Evolutionary conservation across 345 rosid genomes (phyloP).

Genomic region (Gossypium longicalyx): DNA sequence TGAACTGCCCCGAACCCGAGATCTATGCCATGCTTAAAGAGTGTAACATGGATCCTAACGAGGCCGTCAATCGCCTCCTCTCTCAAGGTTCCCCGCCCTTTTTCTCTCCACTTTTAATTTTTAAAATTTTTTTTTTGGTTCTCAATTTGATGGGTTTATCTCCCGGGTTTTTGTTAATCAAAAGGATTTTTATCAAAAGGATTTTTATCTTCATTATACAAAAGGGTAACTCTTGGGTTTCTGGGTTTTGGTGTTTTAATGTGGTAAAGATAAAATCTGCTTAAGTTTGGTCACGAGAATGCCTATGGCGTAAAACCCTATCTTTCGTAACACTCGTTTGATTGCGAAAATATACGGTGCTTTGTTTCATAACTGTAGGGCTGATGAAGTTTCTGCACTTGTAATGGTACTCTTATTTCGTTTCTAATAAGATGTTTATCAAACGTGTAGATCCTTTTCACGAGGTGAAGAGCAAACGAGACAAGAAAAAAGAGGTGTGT

Average conservation of each 20-base stretch:
- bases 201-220: neutral
- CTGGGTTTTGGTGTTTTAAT: neutral
- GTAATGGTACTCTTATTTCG: conserved; percentile 3
- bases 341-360: neutral
- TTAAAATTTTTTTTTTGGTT: neutral
- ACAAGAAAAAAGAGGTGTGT: conserved; percentile 84
- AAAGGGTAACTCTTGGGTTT: neutral
- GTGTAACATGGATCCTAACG: conserved; percentile 98
- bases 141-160: neutral
- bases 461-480: conserved; percentile 95
- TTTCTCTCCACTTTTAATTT: neutral
- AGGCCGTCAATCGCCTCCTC: conserved; percentile 90
- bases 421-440: conserved; percentile 17
- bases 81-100: conserved; percentile 57
- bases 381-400: neutral
- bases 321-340: neutral
- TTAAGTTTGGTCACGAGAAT: neutral
- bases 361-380: neutral
- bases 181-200: neutral
- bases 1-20: conserved; percentile 87
- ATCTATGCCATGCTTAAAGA: conserved; percentile 94
- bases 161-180: neutral
- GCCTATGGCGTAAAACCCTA: neutral
- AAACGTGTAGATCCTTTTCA: conserved; percentile 73
- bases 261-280: neutral